These are phyloP conservation scores for Earliella scabrosa DNA, from an alignment of 1,284 basidiomycete species.

Conservation along the genomic window DNA sequence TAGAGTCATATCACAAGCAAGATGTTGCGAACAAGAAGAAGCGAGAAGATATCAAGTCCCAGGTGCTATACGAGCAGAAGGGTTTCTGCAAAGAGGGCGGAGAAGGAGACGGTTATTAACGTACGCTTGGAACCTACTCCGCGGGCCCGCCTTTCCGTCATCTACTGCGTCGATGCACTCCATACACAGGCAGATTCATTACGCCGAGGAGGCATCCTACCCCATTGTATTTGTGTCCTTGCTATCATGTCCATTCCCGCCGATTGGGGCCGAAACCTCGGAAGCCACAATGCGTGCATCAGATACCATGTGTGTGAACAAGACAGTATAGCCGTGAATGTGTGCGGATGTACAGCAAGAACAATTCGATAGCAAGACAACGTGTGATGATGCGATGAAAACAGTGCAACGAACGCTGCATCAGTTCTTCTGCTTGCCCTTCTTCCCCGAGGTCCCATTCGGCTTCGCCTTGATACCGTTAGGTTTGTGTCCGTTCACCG, in stretches of 20 bases:
- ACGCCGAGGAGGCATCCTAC: constrained; percentile 34
- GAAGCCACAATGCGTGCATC: constrained; percentile 13
- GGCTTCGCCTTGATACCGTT: constrained; percentile 50
- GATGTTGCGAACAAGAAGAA: constrained; percentile 72
- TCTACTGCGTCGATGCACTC: constrained; percentile 19
- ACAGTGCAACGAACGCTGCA: neutral
- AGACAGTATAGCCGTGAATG: too few relatives aligned
- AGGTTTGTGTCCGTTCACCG: constrained; percentile 44
- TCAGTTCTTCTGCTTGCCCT: constrained; percentile 61
- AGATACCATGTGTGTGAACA: too few relatives aligned
- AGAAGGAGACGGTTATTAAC: constrained; percentile 88
- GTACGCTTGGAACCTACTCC: neutral
- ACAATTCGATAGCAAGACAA: constrained; percentile 3
- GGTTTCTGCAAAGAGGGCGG: constrained; percentile 90
- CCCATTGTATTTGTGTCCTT: constrained; percentile 26
- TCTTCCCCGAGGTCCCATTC: constrained; percentile 52
- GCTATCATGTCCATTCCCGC: constrained; percentile 16
- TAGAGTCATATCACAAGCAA: constrained; percentile 75
- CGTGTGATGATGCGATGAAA: neutral
- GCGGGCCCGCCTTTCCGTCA: neutral
- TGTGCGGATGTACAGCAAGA: too few relatives aligned
- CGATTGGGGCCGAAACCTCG: constrained; percentile 15
- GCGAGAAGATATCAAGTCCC: constrained; percentile 74
- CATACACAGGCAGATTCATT: constrained; percentile 43
- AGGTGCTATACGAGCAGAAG: constrained; percentile 76